phyloP scores from a whole-genome alignment of 139 green algal genomes.

The Chlamydomonas sp. region DNA sequence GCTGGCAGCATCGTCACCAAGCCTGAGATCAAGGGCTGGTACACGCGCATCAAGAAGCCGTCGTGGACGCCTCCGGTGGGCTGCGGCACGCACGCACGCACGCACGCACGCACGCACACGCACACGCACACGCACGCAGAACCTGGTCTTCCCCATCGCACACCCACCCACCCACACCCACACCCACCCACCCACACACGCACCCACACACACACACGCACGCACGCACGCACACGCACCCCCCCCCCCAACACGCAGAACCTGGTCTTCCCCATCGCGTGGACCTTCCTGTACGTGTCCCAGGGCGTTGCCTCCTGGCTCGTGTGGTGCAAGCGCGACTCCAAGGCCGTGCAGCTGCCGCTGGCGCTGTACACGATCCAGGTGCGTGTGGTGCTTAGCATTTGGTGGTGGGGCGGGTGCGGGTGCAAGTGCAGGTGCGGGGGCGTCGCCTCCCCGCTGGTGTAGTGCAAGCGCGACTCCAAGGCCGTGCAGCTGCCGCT shows the following conservation, averaged over 20 bases:
- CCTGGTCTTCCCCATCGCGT: constrained; percentile 44
- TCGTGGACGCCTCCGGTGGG: constrained; percentile 18
- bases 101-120: background rate
- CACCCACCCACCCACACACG: background rate
- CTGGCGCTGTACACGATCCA: too few species aligned
- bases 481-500: too few species aligned
- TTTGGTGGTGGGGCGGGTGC: too few species aligned
- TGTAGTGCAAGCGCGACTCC: too few species aligned
- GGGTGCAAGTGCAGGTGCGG: too few species aligned
- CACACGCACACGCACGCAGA: background rate
- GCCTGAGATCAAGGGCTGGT: constrained; percentile 42
- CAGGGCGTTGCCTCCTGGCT: constrained; percentile 31
- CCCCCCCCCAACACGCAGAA: constrained; percentile 26
- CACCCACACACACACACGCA: background rate
- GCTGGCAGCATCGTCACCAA: constrained; percentile 21
- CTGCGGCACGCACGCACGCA: background rate
- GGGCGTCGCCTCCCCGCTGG: too few species aligned
- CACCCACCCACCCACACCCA: background rate
- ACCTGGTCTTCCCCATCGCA: background rate
- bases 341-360: too few species aligned
- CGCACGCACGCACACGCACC: background rate
- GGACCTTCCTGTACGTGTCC: constrained; percentile 30
- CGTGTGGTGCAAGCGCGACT: too few species aligned
- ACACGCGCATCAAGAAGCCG: constrained; percentile 38
- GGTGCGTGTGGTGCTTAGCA: too few species aligned